Evolutionary conservation across 345 rosid species (phyloP), one percentile per base, ranked within the genome.

Genomic region (Salix exigua): DNA sequence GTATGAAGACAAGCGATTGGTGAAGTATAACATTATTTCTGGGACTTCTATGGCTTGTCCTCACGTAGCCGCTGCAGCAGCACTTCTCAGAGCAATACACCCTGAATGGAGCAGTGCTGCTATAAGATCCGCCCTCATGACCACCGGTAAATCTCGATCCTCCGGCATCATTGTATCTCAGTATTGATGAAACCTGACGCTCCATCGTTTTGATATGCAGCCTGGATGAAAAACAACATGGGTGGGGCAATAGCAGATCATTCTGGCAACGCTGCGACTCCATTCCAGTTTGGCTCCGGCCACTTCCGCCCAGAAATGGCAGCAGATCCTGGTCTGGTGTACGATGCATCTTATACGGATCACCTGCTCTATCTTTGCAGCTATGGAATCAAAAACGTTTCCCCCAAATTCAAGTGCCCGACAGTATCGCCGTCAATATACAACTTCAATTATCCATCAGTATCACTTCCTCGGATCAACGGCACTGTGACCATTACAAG

Each of bases 41-140:
- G 99, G 99, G 68, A 95, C 99, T 78, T 95, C 99, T 4, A 95
- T 95, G 99, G 80, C 99, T 71, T 85, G 90, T 79, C 97, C 99
- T 76, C 99, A 95, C 83, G 97, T 93, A 30, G 85, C 97, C 14
- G 99, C 88, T 31, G 83, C 84, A 7, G 91, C 88, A 12, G 91
- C 92, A 19, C 96, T 93, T 68, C 89, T 93, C 68, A 91, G 74
- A 85, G 92, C 96, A 31, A 80, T 88, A 26, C 91, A 93, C 70
- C 98, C 97, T 0, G 48, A 77, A 2, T 95, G 99, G 97, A 95
- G 94, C 87, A 78, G 85, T 67, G 96, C 97, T 40, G 97, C 97
- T 16, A 84, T 95, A 80, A 83, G 94, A 86, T 93, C 99, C 26
- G 94, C 99, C 35, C 76, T 89, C 75, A 85, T 87, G 83, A 91